Evolutionary conservation across 345 rosid genomes (phyloP), one percentile per base, ranked within the genome.

Genomic region (Brassica nigra): DNA sequence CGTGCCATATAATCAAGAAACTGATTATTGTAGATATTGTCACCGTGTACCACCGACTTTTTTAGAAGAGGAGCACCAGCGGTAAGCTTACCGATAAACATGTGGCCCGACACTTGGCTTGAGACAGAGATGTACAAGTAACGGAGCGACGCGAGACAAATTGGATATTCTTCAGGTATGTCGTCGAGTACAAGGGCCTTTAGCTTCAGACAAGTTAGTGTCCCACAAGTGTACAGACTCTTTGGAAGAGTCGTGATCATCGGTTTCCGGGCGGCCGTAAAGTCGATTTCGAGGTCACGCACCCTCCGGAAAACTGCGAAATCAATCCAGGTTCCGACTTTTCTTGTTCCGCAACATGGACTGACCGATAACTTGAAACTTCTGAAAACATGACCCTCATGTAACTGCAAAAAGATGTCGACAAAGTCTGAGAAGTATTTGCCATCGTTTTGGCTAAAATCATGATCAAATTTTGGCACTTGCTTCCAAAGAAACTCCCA

Each of bases 1-100:
- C 58, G 7, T 52, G 20, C 20, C 20, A 52, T 52, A 5, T n/a
- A 52, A 52, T 52, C 58, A 52, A 52, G 58, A 52, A 52, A 52
- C 58, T 52, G 58, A 5, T 52, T 15, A 52, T 52, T 14, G n/a
- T 52, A 52, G 20, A 52, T 20, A 52, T 52, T 5, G 52, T 44
- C 52, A 52, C 58, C 20, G 18, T n/a, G 20, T 15, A 15, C 20
- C 20, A n/a, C 8, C 15, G 58, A n/a, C 58, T n/a, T 52, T 15
- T 52, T 52, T n/a, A 52, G 58, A 52, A 52, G 58, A 52, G 58
- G 58, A 5, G 58, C 58, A 52, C 58, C 58, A 49, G 55, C 55
- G 0, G 18, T 12, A 49, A 49, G 55, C 55, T 49, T 49, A 49
- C 55, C 18, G 8, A 15, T 15, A 52, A 52, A 52, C 8, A 4